Base-by-base conservation (phyloP, 1,284 basidiomycete genomes). In the Boletus hoseneyae region DNA sequence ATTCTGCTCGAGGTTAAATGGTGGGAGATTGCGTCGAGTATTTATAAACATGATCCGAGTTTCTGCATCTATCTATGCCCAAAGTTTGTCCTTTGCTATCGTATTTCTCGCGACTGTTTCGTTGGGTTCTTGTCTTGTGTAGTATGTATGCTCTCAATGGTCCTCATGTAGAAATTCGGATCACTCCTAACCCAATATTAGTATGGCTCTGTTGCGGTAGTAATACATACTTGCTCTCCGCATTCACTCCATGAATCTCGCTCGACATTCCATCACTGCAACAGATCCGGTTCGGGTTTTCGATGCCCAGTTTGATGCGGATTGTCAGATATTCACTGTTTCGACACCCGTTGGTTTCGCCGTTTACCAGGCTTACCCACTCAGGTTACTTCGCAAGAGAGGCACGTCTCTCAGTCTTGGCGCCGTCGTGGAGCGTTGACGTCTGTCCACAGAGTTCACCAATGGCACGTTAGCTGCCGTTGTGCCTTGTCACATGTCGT, bases 281-380 rank as follows among this genome's bases (percentile, higher is more conserved):
- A 87, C 89, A 47, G 78, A 75, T 46, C 87, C 89, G 8, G 78
- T 90, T 47, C 82, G 86, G 59, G 83, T 94, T 60, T 78, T 85
- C 55, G 83, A 90, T 68, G 82, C 87, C 52, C 77, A 79, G 51
- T 90, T 94, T 65, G 87, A 91, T 59, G 70, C 83, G 23, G 85
- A 90, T 60, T 86, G 80, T 53, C 74, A 79, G 53, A 84, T 92
- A 67, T 97, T 97, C 72, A 86, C 91, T 0, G 77, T 86, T 39
- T 82, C 91, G 12, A 92, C 89, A 7, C 85, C 86, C 45, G 79
- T 81, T 47, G 93, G 94, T 37, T 97, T 94, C 68, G 89, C 90
- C 35, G 79, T 97, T 25, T 96, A 95, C 74, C 81, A 79, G 50
- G 78, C 86, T 51, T 85, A 77, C 66, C 93, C 94, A 10, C 77